Evolutionary conservation across 2,329 filamentous ascomycete species (phyloP).

Genomic region (Epichloe gansuensis): DNA sequence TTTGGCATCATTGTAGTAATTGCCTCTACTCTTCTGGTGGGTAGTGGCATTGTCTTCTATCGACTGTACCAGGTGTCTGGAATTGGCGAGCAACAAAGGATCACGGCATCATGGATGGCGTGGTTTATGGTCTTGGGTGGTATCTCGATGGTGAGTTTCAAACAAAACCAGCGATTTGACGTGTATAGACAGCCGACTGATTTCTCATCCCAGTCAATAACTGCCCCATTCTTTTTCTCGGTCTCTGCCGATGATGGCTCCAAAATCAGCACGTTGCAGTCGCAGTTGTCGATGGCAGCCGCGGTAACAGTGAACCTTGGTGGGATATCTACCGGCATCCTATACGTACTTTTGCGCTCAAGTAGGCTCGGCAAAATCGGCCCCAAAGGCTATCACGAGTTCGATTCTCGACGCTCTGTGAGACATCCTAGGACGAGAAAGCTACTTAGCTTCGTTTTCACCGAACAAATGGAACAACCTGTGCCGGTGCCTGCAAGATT

Average conservation of each 20-base stretch:
- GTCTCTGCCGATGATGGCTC: conserved; percentile 34
- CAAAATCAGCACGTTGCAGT: conserved; percentile 20
- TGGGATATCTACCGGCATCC: conserved; percentile 50
- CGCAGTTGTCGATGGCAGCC: conserved; percentile 48
- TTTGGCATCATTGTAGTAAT: conserved; percentile 42
- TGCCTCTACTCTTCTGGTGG: conserved; percentile 35
- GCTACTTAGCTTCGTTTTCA: conserved; percentile 8
- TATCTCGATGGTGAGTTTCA: conserved; percentile 40
- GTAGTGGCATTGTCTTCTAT: conserved; percentile 42
- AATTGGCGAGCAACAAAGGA: conserved; percentile 46
- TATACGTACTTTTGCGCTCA: conserved; percentile 56
- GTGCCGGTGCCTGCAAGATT: conserved; percentile 5
- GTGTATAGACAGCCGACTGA: not conserved
- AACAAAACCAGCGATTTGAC: not conserved
- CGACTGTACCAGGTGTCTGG: conserved; percentile 41
- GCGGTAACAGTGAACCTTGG: conserved; percentile 55
- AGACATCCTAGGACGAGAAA: conserved; percentile 3
- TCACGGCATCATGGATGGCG: conserved; percentile 56
- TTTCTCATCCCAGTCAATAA: conserved; percentile 32
- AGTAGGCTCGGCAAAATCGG: conserved; percentile 45
- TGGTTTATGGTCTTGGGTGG: conserved; percentile 51
- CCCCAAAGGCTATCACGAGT: conserved; percentile 28
- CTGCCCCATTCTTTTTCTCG: conserved; percentile 52
- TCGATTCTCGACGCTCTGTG: conserved; percentile 28
- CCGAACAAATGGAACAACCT: conserved; percentile 12